A percentile compares a stretch with the other conserved stretches of the same genome.
Evolutionary conservation across 495 filamentous ascomycete species (phyloP).

Genomic region (Lepraria neglecta): DNA sequence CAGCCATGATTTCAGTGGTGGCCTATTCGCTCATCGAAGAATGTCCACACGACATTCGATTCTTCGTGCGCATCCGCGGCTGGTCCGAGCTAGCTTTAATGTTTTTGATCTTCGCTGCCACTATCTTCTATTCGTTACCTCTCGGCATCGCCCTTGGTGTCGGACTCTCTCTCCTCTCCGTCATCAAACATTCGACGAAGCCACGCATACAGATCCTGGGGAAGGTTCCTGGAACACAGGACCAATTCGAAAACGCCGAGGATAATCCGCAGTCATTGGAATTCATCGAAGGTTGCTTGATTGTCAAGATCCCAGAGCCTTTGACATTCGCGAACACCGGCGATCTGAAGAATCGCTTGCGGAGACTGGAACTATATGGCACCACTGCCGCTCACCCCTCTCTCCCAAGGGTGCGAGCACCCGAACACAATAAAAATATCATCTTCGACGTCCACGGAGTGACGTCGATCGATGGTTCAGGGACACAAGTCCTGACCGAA

Average conservation of each 20-base stretch:
- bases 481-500: slow-evolving; percentile 83
- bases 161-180: slow-evolving; percentile 76
- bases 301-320: slow-evolving; percentile 95
- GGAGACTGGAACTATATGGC: slow-evolving; percentile 82
- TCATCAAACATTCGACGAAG: slow-evolving; percentile 82
- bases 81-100: slow-evolving; percentile 82
- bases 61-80: slow-evolving; percentile 81
- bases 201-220: slow-evolving; percentile 97
- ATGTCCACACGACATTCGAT: slow-evolving; percentile 80
- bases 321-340: slow-evolving; percentile 97
- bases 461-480: slow-evolving; percentile 83
- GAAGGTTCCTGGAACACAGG: slow-evolving; percentile 67
- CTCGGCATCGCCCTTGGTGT: slow-evolving; percentile 86
- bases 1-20: slow-evolving; percentile 90
- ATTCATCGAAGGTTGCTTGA: slow-evolving; percentile 83
- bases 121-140: slow-evolving; percentile 85
- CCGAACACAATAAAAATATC: slow-evolving; percentile 75
- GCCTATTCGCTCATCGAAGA: slow-evolving; percentile 94
- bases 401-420: slow-evolving; percentile 63
- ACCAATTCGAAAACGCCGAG: slow-evolving; percentile 86
- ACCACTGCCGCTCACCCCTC: slow-evolving; percentile 78
- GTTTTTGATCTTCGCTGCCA: slow-evolving; percentile 79
- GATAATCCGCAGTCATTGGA: slow-evolving; percentile 68
- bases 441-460: slow-evolving; percentile 98
- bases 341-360: slow-evolving; percentile 74